phyloP scores from a whole-genome alignment of 1,284 basidiomycete genomes.

The Hortiboletus rubellus region DNA sequence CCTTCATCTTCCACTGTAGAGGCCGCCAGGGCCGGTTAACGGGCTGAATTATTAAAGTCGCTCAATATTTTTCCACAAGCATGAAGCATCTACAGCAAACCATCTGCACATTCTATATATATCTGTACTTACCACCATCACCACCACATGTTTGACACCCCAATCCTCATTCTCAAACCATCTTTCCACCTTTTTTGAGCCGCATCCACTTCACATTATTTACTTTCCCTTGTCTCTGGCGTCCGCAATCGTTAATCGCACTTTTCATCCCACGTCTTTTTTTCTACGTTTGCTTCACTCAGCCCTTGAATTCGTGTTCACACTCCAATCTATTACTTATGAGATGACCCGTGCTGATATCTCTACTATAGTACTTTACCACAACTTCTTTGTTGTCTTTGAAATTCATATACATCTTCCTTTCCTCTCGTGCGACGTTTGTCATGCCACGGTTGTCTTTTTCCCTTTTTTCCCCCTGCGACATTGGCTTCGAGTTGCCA shows the following conservation, averaged over 20 bases:
- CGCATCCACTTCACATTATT: slow-evolving; percentile 35
- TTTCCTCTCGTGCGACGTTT: slow-evolving; percentile 9
- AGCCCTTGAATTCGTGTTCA: slow-evolving; percentile 23
- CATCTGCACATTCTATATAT: slow-evolving; percentile 42
- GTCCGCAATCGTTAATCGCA: slow-evolving; percentile 35
- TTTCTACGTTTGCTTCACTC: slow-evolving; percentile 12
- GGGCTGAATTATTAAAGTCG: slow-evolving; percentile 40
- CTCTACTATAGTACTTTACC: slow-evolving; percentile 37
- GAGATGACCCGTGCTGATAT: slow-evolving; percentile 34
- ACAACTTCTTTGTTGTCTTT: slow-evolving; percentile 16
- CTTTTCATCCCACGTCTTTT: slow-evolving; percentile 20
- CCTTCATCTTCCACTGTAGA: slow-evolving; percentile 56
- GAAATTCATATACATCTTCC: slow-evolving; percentile 29
- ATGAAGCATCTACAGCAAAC: slow-evolving; percentile 43
- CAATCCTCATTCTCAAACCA: slow-evolving; percentile 29
- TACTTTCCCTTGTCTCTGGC: slow-evolving; percentile 23
- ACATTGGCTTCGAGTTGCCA: slow-evolving; percentile 1
- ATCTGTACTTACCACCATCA: slow-evolving; percentile 39
- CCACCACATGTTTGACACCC: slow-evolving; percentile 38
- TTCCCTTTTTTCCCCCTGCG: not conserved
- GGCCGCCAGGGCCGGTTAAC: slow-evolving; percentile 49
- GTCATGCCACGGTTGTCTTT: slow-evolving; percentile 5
- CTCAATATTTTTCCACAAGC: slow-evolving; percentile 39
- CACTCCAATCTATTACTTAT: slow-evolving; percentile 30
- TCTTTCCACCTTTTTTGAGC: slow-evolving; percentile 23